phyloP scores from a whole-genome alignment of 805 yeast genomes.

The Metschnikowia corniflorae region DNA sequence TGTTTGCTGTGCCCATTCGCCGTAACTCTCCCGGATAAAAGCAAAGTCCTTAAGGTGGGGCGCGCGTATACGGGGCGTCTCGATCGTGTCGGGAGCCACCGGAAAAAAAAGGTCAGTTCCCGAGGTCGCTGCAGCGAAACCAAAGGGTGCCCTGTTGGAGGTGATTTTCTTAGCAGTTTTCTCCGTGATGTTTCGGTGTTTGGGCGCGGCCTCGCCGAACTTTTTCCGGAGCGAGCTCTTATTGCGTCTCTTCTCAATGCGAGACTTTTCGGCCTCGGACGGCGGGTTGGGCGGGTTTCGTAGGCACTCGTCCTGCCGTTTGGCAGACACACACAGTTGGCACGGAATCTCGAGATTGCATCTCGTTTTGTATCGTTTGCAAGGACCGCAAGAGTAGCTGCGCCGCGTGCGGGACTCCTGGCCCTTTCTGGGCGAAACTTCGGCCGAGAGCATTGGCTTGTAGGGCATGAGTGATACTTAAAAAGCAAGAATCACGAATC shows the following conservation, averaged over 20 bases:
- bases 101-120: slow-evolving; percentile 9
- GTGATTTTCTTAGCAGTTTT: background rate
- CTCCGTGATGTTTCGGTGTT: background rate
- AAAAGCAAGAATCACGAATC: background rate
- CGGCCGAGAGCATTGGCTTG: slow-evolving; percentile 2
- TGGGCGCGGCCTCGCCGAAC: background rate
- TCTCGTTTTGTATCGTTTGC: slow-evolving; percentile 50
- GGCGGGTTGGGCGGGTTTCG: slow-evolving; percentile 45
- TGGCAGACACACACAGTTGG: slow-evolving; percentile 39
- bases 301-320: slow-evolving; percentile 36
- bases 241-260: slow-evolving; percentile 29
- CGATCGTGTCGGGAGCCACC: slow-evolving; percentile 8
- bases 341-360: slow-evolving; percentile 51
- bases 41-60: slow-evolving; percentile 9
- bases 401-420: slow-evolving; percentile 29
- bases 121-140: background rate
- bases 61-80: slow-evolving; percentile 8
- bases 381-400: slow-evolving; percentile 56
- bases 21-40: slow-evolving; percentile 8
- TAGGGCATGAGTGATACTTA: slow-evolving; percentile 3
- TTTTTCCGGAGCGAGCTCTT: slow-evolving; percentile 11
- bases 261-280: slow-evolving; percentile 32
- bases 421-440: background rate
- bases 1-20: slow-evolving; percentile 5
- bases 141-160: background rate